Evolutionary conservation across 768 basidiomycete species (phyloP), one percentile per base, ranked within the genome.

Genomic region (Lentinula detonsa): DNA sequence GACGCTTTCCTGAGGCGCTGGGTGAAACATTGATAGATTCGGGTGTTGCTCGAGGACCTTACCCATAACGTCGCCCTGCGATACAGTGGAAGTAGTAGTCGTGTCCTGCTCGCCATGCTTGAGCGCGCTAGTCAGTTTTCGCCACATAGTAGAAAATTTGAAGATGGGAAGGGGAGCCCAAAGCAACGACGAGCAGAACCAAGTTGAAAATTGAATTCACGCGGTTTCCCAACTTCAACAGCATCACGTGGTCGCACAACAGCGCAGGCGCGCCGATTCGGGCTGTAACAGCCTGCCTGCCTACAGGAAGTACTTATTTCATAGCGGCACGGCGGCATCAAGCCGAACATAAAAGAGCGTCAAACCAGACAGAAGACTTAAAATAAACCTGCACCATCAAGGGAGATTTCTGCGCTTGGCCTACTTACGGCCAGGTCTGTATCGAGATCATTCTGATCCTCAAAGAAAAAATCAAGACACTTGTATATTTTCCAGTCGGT

Each of bases 41-140:
- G 75, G 76, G 55, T 76, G 76, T 59, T 85, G 83, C 68, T 86
- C 82, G 61, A 77, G 79, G 34, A 85, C 80, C 66, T 76, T 78
- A 53, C 73, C 70, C 65, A 85, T 69, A 21, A 85, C 82, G 57
- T 80, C 79, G 59, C 72, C 69, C 39, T 70, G 71, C 34, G 72
- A 69, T 28, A 58, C 50, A 51, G 59, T 42, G 58, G 62, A 45
- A 63, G 60, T 58, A 64, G 57, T 49, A 49, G 45, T 39, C 57
- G 45, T 39, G 18, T 59, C 57, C 37, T 59, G 57, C 57, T 59
- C 57, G 57, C 57, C 57, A 37, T 18, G 46, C 46, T 50, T 59
- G 45, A 68, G 39, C 2, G 40, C 66, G 39, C 55, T 54, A 54
- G 61, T 64, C 5, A 67, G 31, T 49, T 63, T 65, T 2, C 63